Evolutionary conservation across 306 rosid genomes (phyloP), one percentile per base, ranked within the genome.

Genomic region (Abrus precatorius): DNA sequence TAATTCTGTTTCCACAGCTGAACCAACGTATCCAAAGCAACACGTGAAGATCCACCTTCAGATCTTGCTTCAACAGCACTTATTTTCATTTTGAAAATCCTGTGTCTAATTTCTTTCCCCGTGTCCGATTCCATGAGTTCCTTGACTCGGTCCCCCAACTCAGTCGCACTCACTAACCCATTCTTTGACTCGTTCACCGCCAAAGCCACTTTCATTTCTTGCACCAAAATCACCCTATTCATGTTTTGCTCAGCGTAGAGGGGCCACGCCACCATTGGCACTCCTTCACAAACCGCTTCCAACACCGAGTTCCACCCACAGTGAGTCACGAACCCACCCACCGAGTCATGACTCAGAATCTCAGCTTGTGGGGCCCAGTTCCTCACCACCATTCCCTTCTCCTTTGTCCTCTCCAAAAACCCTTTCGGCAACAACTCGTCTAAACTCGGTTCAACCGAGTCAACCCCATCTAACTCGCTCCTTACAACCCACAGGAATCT

Each of bases 241-340:
- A 85, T 8, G 55, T 38, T 79, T 48, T 90, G 95, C 64, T 90
- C 97, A 0, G 91, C 93, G n/a, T 86, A 90, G 4, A 87, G 53
- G 3, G 95, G 92, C 95, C 95, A 89, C 3, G 87, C 69, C 36
- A 86, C 66, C 86, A 75, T 78, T 2, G 77, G 85, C 70, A 78
- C 86, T 1, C 86, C 86, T 41, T 36, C 79, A 7, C 82, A 73
- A 1, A 87, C 75, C 0, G 91, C 83, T 47, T 92, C 97, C 55
- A 92, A 43, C 47, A 88, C 88, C 28, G 90, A 92, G 83, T 90
- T 92, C 97, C 94, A 92, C 3, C 94, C 97, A 47, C 88, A 85
- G 13, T 88, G 94, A 14, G 86, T 88, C 85, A 92, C 91, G 9
- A 92, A 92, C 55, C 97, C 95, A 4, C 91, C 95, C 1, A 90